Conservation (phyloP, 2,329 filamentous ascomycete genomes). For the Lasiodiplodia sp. region DNA sequence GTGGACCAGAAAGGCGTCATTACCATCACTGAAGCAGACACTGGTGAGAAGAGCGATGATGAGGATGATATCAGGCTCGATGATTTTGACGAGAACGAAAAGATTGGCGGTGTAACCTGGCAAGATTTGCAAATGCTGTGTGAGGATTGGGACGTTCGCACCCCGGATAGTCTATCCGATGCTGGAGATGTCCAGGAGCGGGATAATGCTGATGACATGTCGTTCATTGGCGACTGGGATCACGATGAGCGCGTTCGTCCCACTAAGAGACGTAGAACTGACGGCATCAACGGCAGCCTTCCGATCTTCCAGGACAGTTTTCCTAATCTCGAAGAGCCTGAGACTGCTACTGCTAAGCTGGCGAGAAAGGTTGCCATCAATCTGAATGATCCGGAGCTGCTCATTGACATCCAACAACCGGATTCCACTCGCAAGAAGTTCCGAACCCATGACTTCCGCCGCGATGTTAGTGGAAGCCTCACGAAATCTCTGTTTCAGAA, state of each 20-base stretch:
- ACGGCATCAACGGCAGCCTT: constrained; percentile 40
- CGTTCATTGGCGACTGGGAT: constrained; percentile 43
- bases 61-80: constrained; percentile 58
- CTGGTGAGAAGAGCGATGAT: constrained; percentile 52
- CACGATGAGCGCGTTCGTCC: constrained; percentile 46
- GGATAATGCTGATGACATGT: constrained; percentile 35
- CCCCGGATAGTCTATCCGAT: constrained; percentile 43
- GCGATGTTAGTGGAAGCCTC: constrained; percentile 72
- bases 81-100: constrained; percentile 65
- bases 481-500: constrained; percentile 77
- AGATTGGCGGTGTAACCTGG: constrained; percentile 76
- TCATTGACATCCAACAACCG: constrained; percentile 78
- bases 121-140: constrained; percentile 86
- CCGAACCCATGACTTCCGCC: constrained; percentile 65
- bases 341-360: constrained; percentile 73
- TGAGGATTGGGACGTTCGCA: constrained; percentile 78
- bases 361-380: constrained; percentile 84
- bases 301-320: constrained; percentile 55
- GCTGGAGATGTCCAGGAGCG: constrained; percentile 41
- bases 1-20: constrained; percentile 65
- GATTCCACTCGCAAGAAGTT: constrained; percentile 68
- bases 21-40: constrained; percentile 49
- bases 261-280: constrained; percentile 71
- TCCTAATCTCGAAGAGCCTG: constrained; percentile 81
- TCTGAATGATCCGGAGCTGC: constrained; percentile 84